These are phyloP conservation scores for Alternaria viburni DNA, from an alignment of 2,329 filamentous ascomycete species.

Conservation along the genomic window DNA sequence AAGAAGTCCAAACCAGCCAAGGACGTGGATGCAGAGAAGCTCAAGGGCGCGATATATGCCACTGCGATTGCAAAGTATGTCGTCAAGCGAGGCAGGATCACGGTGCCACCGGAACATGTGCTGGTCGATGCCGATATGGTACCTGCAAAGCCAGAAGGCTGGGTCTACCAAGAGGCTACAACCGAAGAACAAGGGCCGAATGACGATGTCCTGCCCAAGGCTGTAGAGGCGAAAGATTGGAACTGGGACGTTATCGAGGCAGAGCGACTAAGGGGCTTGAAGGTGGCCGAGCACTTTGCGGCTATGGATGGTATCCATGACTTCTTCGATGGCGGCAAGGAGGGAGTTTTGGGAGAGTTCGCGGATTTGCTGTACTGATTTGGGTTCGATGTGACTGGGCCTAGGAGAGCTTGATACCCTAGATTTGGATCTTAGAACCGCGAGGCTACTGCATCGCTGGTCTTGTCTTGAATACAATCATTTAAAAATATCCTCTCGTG, in stretches of 20 bases:
- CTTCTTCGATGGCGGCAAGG: slow-evolving; percentile 54
- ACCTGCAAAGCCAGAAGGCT: slow-evolving; percentile 72
- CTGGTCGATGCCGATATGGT: slow-evolving; percentile 75
- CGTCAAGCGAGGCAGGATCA: slow-evolving; percentile 68
- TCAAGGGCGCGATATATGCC: slow-evolving; percentile 55
- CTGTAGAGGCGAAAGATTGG: slow-evolving; percentile 55
- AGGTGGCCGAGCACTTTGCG: slow-evolving; percentile 62
- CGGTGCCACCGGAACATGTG: slow-evolving; percentile 80
- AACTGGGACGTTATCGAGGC: slow-evolving; percentile 66
- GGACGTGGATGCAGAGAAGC: slow-evolving; percentile 37
- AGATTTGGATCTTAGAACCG: neutral
- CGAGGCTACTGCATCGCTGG: neutral
- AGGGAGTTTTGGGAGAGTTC: slow-evolving; percentile 54
- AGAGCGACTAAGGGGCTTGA: slow-evolving; percentile 62
- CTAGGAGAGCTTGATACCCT: neutral
- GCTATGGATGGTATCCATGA: slow-evolving; percentile 61
- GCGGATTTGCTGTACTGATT: slow-evolving; percentile 41
- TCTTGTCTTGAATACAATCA: neutral
- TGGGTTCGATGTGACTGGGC: neutral
- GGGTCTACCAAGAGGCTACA: slow-evolving; percentile 28
- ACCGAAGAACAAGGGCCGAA: slow-evolving; percentile 17
- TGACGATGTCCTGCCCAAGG: slow-evolving; percentile 32
- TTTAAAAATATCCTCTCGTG: neutral
- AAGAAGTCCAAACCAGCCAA: slow-evolving; percentile 33
- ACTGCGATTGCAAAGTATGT: slow-evolving; percentile 59